Evolutionary conservation across 345 rosid species (phyloP).

Genomic region (Gossypium herbaceum): DNA sequence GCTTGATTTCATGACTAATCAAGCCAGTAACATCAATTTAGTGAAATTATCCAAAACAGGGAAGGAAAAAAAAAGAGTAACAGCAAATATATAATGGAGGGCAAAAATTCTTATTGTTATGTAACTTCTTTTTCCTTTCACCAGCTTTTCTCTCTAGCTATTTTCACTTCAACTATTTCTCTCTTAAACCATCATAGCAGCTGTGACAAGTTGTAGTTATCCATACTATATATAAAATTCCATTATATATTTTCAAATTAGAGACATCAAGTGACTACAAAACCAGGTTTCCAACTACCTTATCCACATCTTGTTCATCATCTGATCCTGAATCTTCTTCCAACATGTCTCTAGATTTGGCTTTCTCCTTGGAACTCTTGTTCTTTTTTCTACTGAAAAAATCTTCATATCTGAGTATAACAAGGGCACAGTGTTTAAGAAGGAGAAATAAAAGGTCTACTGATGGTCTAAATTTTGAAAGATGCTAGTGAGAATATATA

Average conservation of each 20-base stretch:
- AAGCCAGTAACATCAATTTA: not conserved
- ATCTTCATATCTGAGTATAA: slow-evolving; percentile 62
- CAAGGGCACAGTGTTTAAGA: not conserved
- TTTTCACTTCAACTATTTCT: not conserved
- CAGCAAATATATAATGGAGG: not conserved
- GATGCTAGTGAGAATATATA: not conserved
- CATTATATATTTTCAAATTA: not conserved
- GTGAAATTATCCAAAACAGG: not conserved
- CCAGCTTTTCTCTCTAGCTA: not conserved
- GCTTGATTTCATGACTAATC: no score
- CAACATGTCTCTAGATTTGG: slow-evolving; percentile 27
- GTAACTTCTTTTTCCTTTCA: not conserved
- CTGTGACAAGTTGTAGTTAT: not conserved
- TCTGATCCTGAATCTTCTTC: slow-evolving; percentile 38
- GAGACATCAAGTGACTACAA: not conserved
- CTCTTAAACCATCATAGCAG: not conserved
- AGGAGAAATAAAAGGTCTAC: not conserved
- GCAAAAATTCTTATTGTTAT: not conserved
- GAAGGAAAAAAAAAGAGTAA: no score
- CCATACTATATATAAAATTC: not conserved
- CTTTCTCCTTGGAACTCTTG: slow-evolving; percentile 32
- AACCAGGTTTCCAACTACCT: slow-evolving; percentile 33
- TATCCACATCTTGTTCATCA: slow-evolving; percentile 33
- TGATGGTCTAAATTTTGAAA: not conserved
- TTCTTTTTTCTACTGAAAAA: slow-evolving; percentile 60